Evolutionary conservation across 306 rosid genomes (phyloP).

Genomic region (Vigna radiata): DNA sequence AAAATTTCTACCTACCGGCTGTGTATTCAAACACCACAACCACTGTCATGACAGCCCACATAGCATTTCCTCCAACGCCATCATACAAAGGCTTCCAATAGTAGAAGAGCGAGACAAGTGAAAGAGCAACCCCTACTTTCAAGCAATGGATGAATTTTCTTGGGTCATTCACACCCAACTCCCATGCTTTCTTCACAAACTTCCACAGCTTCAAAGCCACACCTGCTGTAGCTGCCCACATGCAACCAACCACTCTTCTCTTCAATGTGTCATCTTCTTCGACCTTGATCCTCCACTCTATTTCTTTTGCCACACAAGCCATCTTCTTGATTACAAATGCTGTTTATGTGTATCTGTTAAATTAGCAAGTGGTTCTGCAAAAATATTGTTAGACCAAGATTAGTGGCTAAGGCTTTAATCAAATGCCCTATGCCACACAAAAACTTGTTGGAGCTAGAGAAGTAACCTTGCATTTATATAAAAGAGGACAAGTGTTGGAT

Average conservation of each 20-base stretch:
- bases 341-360: background rate
- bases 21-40: conserved; percentile 74
- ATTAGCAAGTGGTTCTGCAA: background rate
- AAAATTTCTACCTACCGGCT: conserved; percentile 55
- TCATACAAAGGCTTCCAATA: conserved; percentile 79
- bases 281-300: conserved; percentile 74
- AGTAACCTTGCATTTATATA: conserved; percentile 48
- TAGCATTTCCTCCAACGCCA: conserved; percentile 80
- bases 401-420: background rate
- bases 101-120: conserved; percentile 76
- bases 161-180: conserved; percentile 76
- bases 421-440: conserved; percentile 3
- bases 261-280: conserved; percentile 53
- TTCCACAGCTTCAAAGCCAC: conserved; percentile 50
- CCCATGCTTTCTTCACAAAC: conserved; percentile 76
- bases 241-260: conserved; percentile 27
- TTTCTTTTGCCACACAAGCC: conserved; percentile 43
- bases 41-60: conserved; percentile 91
- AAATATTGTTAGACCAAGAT: conserved; percentile 18
- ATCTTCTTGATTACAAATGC: background rate
- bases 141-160: conserved; percentile 76
- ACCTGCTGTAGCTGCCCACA: conserved; percentile 49
- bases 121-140: conserved; percentile 83
- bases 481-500: background rate
- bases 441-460: background rate